Conservation (phyloP, 257 asterid genomes). For the Lycium ferocissimum region DNA sequence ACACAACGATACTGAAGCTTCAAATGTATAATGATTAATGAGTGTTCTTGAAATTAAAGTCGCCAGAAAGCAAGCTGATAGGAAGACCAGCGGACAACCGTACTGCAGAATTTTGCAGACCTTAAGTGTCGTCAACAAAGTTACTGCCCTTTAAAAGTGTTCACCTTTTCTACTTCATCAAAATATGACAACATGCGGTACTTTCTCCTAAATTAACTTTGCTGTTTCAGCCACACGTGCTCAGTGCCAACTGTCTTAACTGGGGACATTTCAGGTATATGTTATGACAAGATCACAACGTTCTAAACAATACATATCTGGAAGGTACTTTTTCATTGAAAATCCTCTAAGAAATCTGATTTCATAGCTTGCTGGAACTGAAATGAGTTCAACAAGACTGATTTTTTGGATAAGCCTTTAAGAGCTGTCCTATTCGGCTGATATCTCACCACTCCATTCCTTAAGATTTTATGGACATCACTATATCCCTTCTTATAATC, state of each 20-base stretch:
- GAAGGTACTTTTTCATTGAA: slow-evolving; percentile 6
- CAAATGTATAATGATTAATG: slow-evolving; percentile 20
- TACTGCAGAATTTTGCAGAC: background rate
- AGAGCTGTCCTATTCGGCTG: background rate
- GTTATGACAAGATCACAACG: background rate
- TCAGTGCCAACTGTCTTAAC: background rate
- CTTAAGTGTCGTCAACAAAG: background rate
- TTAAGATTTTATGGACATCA: slow-evolving; percentile 2
- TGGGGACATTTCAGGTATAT: background rate
- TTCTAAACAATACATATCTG: background rate
- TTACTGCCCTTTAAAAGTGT: background rate
- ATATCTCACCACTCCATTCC: background rate
- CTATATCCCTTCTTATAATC: slow-evolving; percentile 1
- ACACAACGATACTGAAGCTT: background rate
- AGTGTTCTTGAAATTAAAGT: background rate
- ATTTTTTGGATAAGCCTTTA: background rate
- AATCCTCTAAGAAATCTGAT: background rate
- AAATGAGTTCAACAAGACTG: background rate
- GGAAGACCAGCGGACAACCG: background rate
- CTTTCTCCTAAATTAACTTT: slow-evolving; percentile 19
- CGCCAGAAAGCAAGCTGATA: slow-evolving; percentile 9
- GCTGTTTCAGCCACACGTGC: slow-evolving; percentile 1
- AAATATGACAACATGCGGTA: background rate
- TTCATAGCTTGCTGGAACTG: background rate
- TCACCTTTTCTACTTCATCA: background rate